phyloP scores from a whole-genome alignment of 345 rosid species.

The Dipteronia dyeriana region DNA sequence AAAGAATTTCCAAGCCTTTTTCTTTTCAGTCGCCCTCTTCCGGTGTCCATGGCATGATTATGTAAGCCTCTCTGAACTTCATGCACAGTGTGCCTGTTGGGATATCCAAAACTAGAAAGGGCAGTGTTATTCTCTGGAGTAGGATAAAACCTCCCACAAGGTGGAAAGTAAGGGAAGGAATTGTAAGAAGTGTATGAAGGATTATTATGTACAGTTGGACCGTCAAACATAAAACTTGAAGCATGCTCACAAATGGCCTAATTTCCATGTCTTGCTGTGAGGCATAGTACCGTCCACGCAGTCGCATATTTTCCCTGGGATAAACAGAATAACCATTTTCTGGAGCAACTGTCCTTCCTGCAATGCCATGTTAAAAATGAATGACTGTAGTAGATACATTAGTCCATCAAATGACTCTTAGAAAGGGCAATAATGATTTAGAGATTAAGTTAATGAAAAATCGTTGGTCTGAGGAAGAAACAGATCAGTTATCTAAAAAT shows the following conservation, averaged over 20 bases:
- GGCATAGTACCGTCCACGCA: slow-evolving; percentile 16
- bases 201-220: slow-evolving; percentile 10
- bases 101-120: slow-evolving; percentile 14
- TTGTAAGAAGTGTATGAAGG: slow-evolving; percentile 19
- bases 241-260: slow-evolving; percentile 22
- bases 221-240: slow-evolving; percentile 20
- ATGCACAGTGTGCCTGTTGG: slow-evolving; percentile 11
- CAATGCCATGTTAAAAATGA: not conserved
- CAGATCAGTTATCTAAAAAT: not conserved
- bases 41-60: slow-evolving; percentile 15
- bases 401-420: not conserved
- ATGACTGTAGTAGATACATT: not conserved
- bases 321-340: slow-evolving; percentile 23
- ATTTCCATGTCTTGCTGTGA: slow-evolving; percentile 18
- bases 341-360: slow-evolving; percentile 33
- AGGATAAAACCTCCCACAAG: slow-evolving; percentile 20
- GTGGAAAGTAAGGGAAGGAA: slow-evolving; percentile 20
- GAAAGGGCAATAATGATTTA: not conserved
- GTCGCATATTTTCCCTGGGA: slow-evolving; percentile 18
- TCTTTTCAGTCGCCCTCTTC: slow-evolving; percentile 32
- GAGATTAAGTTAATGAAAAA: not conserved
- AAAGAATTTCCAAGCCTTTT: slow-evolving; percentile 20
- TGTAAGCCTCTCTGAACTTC: slow-evolving; percentile 23
- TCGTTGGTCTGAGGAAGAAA: not conserved
- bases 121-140: slow-evolving; percentile 23